phyloP scores from a whole-genome alignment of 2,329 filamentous ascomycete genomes.

The Teratosphaeria nubilosa region DNA sequence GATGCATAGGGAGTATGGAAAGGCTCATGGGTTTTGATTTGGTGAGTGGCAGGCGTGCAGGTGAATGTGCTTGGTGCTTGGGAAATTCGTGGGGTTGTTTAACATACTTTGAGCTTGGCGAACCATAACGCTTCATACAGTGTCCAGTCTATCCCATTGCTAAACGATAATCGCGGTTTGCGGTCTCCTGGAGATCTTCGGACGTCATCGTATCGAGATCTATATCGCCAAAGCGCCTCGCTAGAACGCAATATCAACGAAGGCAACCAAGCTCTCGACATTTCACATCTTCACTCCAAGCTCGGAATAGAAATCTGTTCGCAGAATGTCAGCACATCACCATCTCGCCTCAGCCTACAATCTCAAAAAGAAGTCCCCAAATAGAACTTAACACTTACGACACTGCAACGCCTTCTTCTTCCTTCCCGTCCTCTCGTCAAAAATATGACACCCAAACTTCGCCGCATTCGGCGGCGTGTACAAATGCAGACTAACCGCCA shows the following conservation, averaged over 20 bases:
- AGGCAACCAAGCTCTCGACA: not conserved
- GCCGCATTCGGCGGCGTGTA: slow-evolving; percentile 70
- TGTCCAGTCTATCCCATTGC: not conserved
- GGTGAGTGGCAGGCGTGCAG: no score
- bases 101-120: not conserved
- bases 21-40: slow-evolving; percentile 17
- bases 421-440: slow-evolving; percentile 65
- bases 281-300: slow-evolving; percentile 27
- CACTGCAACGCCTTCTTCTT: slow-evolving; percentile 60
- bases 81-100: not conserved
- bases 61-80: not conserved
- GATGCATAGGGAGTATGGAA: slow-evolving; percentile 22
- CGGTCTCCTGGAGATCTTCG: not conserved
- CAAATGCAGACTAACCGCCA: slow-evolving; percentile 72
- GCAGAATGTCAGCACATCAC: not conserved
- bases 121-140: not conserved
- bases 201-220: not conserved
- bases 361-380: no score
- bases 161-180: not conserved
- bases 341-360: not conserved
- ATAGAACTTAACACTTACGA: slow-evolving; percentile 14
- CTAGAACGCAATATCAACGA: not conserved
- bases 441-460: slow-evolving; percentile 70
- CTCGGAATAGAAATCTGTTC: slow-evolving; percentile 53
- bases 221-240: not conserved